Evolutionary conservation across 805 yeast genomes (phyloP), one percentile per base, ranked within the genome.

Genomic region (Kockiozyma suomiensis): DNA sequence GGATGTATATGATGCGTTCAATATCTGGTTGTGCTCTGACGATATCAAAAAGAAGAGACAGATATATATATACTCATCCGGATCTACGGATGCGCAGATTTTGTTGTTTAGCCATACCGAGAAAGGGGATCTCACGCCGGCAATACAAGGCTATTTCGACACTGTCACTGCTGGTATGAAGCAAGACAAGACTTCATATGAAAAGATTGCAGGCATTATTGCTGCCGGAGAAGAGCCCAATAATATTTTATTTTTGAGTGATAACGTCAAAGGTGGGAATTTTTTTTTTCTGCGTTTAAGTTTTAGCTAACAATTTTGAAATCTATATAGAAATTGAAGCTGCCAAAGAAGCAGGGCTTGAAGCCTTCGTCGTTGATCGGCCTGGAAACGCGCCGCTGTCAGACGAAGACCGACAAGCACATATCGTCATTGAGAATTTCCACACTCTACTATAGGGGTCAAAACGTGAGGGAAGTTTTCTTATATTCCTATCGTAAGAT

Each of bases 31-130:
- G 1, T 26, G 41, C 5, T 19, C 50, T 26, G 21, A 50, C 21
- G 68, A 1, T 26, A 59, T 2, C 64, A 68, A 0, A 66, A 64
- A 33, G 74, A 75, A 32, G 1, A 35, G 33, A 26, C 37, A 26
- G 8, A 75, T 90, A 0, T 88, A 79, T 70, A 90, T 92, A 19
- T 92, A 92, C 74, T 90, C 97, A 0, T 88, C 96, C 28, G 98
- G 98, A 0, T 86, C 94, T 45, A 84, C 92, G 25, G 82, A 85
- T 60, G 97, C 97, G 0, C 98, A 92, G 68, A 87, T 85, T 68
- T 75, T 92, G 61, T 74, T 92, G 58, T 90, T 92, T 70, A 79
- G 79, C 0, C 81, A 88, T 70, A 92, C 88, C 8, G 75, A 75
- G 54, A 74, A 75, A 3, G 73, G 73, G 8, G 88, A 88, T 71